Percentiles rank a stretch among this genome's conserved stretches.
Conservation (phyloP, 495 filamentous ascomycete species). For the Podospora conica region DNA sequence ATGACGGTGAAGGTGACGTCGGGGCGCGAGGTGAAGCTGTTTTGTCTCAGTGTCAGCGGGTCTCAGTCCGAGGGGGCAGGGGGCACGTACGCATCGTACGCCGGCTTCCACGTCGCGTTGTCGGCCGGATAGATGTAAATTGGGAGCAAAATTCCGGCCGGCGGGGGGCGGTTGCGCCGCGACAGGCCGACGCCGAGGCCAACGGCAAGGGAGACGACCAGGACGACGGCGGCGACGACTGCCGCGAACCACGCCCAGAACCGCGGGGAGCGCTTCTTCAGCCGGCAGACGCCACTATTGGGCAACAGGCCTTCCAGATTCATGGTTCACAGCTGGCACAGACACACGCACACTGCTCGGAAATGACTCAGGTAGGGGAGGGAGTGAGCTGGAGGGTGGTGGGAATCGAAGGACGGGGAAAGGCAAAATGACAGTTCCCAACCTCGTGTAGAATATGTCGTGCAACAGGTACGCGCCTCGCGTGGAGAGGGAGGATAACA, state of each 20-base stretch:
- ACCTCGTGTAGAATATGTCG: neutral
- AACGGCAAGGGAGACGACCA: neutral
- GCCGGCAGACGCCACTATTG: neutral
- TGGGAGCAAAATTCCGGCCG: slow-evolving; percentile 24
- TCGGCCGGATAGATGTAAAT: slow-evolving; percentile 45
- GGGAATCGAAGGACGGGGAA: neutral
- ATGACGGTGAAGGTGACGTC: slow-evolving; percentile 37
- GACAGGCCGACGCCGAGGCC: neutral
- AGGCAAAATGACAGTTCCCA: neutral
- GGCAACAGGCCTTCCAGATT: neutral
- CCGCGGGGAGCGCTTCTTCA: neutral
- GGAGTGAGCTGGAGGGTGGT: neutral
- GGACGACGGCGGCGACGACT: neutral
- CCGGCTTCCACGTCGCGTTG: slow-evolving; percentile 34
- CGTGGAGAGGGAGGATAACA: neutral
- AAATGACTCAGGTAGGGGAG: no score
- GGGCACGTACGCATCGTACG: slow-evolving; percentile 26
- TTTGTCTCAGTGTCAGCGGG: neutral
- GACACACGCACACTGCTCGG: slow-evolving; percentile 27
- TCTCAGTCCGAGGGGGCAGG: neutral
- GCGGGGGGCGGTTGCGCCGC: neutral
- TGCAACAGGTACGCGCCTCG: neutral
- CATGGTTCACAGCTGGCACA: neutral
- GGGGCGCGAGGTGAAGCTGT: slow-evolving; percentile 27
- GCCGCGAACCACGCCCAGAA: neutral